Base-by-base conservation (phyloP, 2,329 filamentous ascomycete genomes). In the Verticillium isaacii region DNA sequence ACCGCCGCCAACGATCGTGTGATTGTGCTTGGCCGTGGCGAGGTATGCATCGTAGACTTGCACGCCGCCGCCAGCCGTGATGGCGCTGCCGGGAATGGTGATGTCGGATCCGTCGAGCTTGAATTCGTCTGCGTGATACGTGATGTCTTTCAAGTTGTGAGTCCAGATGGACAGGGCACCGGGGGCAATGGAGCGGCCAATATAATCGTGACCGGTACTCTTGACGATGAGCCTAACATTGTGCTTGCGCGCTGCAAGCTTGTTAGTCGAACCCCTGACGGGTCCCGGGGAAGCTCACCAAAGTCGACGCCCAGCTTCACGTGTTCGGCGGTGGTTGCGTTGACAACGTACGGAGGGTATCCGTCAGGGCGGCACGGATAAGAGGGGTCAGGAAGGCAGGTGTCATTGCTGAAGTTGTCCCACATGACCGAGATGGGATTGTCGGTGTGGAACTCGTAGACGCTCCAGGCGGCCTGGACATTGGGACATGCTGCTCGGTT, bases 141-240 rank as follows among this genome's bases (percentile, higher is more conserved):
- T 61, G 52, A 37, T 61, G 19, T 65, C 59, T 25, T 76, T 76
- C 56, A 85, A 71, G 62, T 83, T 70, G 59, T 82, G 82, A 0
- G 77, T 79, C 84, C 83, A 86, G 61, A 85, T 78, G 1, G 77
- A 83, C 1, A 87, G 71, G 0, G 82, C 79, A 1, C 84, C 82
- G 0, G 78, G 77, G 0, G 77, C 79, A n/a, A 74, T 73, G 7
- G 77, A 81, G 2, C 78, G 75, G 2, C 80, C 80, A 8, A 78
- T 67, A 37, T 76, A 78, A 58, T 82, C 78, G 25, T 81, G 75
- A 19, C 78, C 73, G 0, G 73, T 76, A 36, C 72, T 73, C 57
- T 78, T 80, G 34, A 81, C 67, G 2, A 74, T 66, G 17, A 81
- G 70, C 9, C 80, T 73, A 37, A 83, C 65, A 37, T 80, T 76